phyloP scores from a whole-genome alignment of 73 alveolate species.

The Tetrahymena elliotti region DNA sequence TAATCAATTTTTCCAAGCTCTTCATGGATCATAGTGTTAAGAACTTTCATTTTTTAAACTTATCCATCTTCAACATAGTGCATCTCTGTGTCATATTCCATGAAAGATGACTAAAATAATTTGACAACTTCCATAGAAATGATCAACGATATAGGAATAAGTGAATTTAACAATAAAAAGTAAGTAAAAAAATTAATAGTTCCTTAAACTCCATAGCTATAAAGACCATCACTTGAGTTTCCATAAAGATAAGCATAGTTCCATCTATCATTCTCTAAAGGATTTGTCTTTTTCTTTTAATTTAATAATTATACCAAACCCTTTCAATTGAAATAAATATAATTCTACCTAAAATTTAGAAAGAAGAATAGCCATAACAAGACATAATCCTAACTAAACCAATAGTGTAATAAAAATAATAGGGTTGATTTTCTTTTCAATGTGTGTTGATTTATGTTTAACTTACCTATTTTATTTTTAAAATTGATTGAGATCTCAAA shows the following conservation, averaged over 20 bases:
- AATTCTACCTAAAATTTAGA: neutral
- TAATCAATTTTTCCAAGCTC: constrained; percentile 66
- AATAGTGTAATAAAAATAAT: constrained; percentile 5
- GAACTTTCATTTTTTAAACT: constrained; percentile 10
- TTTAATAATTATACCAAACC: no score
- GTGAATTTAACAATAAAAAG: constrained; percentile 39
- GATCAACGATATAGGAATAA: constrained; percentile 46
- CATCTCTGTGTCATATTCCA: constrained; percentile 43
- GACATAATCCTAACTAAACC: neutral
- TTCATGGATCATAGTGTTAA: constrained; percentile 43
- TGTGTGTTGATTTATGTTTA: constrained; percentile 22
- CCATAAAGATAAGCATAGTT: neutral
- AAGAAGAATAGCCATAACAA: constrained; percentile 9
- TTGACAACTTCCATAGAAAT: constrained; percentile 40
- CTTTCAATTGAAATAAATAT: neutral
- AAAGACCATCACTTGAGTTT: neutral
- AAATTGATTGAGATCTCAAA: neutral
- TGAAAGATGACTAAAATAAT: constrained; percentile 16
- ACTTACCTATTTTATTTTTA: neutral
- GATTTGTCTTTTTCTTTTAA: neutral
- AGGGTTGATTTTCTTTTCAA: constrained; percentile 5
- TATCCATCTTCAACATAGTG: constrained; percentile 10
- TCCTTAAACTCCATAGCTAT: constrained; percentile 8
- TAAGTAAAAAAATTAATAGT: constrained; percentile 31
- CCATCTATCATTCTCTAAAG: neutral